Evolutionary conservation across 1,139 yeast species (phyloP).

Genomic region (Kodamaea plutei): DNA sequence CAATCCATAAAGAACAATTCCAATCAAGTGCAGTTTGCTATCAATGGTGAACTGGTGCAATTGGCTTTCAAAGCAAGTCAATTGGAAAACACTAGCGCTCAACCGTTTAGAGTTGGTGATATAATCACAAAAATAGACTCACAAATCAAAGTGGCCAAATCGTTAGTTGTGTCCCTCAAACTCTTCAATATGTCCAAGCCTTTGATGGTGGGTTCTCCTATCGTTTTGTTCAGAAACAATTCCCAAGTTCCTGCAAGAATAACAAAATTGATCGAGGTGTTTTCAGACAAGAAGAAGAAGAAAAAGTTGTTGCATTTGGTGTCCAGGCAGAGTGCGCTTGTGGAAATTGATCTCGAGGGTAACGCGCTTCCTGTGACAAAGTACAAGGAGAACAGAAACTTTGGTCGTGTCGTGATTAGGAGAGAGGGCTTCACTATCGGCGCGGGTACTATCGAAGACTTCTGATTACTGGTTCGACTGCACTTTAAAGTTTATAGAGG

Average conservation of each 20-base stretch:
- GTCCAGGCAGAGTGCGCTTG: constrained; percentile 68
- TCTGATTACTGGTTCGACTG: too few relatives aligned
- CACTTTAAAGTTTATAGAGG: too few relatives aligned
- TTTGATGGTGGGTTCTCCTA: constrained; percentile 75
- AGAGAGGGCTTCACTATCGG: constrained; percentile 86
- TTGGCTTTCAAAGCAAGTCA: constrained; percentile 49
- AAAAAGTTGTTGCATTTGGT: constrained; percentile 68
- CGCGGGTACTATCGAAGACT: constrained; percentile 60
- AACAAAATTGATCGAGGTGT: constrained; percentile 49
- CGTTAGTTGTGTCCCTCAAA: constrained; percentile 53
- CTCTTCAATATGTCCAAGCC: constrained; percentile 75
- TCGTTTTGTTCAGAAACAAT: constrained; percentile 79
- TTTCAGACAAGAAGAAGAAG: constrained; percentile 42
- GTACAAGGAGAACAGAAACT: constrained; percentile 53
- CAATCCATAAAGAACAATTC: constrained; percentile 27
- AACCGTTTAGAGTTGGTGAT: constrained; percentile 61
- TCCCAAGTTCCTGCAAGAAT: constrained; percentile 73
- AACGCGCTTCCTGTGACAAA: constrained; percentile 59
- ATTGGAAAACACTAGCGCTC: constrained; percentile 46
- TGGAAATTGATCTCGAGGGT: constrained; percentile 60
- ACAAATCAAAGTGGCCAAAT: constrained; percentile 43
- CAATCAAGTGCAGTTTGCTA: constrained; percentile 40
- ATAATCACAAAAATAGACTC: constrained; percentile 52
- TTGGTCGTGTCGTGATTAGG: constrained; percentile 82
- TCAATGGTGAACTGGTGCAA: constrained; percentile 68